A percentile compares a stretch with the other conserved stretches of the same genome.
Conservation (phyloP, 768 basidiomycete genomes). For the Imleria badia region DNA sequence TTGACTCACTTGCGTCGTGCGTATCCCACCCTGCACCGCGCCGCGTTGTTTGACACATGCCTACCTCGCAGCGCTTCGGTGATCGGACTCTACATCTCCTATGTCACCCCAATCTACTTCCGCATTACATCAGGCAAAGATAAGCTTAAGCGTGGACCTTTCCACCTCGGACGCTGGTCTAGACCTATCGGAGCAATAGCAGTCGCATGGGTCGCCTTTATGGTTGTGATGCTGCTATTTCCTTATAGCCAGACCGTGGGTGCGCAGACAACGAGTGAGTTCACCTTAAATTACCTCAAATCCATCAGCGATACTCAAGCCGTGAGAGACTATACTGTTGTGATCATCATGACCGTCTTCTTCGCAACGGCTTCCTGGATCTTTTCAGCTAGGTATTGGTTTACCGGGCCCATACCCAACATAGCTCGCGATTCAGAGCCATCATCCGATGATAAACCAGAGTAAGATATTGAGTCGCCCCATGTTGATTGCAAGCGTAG, state of each 20-base stretch:
- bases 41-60: background rate
- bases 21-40: background rate
- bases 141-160: constrained; percentile 36
- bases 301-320: background rate
- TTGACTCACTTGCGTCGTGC: constrained; percentile 37
- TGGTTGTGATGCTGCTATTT: constrained; percentile 35
- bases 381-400: constrained; percentile 36
- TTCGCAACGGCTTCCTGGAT: constrained; percentile 34
- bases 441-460: background rate
- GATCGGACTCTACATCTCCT: constrained; percentile 38
- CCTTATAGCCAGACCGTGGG: constrained; percentile 25
- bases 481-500: background rate
- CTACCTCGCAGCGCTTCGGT: constrained; percentile 27
- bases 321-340: constrained; percentile 22
- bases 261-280: constrained; percentile 36
- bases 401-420: constrained; percentile 35
- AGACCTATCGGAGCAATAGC: constrained; percentile 31
- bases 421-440: constrained; percentile 7
- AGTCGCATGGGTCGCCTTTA: constrained; percentile 35
- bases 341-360: constrained; percentile 33
- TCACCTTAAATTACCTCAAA: background rate
- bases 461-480: background rate
- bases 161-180: constrained; percentile 33
- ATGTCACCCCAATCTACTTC: constrained; percentile 37
- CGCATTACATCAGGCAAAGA: constrained; percentile 36